Percentiles rank a stretch among this genome's conserved stretches.
Evolutionary conservation across 495 filamentous ascomycete species (phyloP).

Genomic region (Platismatia glauca): DNA sequence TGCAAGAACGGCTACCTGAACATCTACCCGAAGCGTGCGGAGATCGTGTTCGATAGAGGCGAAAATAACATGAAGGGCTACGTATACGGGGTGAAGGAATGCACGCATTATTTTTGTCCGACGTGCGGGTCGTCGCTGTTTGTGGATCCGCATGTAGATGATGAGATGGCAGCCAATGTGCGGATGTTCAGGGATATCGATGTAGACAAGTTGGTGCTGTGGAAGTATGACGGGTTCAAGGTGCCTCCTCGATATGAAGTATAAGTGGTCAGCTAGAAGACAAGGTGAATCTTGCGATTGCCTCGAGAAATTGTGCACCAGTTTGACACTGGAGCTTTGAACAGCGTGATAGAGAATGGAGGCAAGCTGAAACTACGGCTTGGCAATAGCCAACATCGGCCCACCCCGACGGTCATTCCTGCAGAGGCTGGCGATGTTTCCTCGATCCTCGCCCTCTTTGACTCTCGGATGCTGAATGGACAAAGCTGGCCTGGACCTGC

Average conservation of each 20-base stretch:
- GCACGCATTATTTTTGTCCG: constrained; percentile 28
- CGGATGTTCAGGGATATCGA: constrained; percentile 29
- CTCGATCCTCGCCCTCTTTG: neutral
- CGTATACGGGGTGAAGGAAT: constrained; percentile 19
- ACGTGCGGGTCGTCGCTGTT: constrained; percentile 25
- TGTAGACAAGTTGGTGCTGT: constrained; percentile 21
- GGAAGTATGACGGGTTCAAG: constrained; percentile 18
- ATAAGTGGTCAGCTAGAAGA: no score
- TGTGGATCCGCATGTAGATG: constrained; percentile 3
- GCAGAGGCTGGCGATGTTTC: no score
- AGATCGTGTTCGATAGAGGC: constrained; percentile 26
- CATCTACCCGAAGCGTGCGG: constrained; percentile 26
- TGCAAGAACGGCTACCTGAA: constrained; percentile 35
- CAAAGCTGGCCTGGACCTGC: neutral
- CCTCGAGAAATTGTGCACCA: no score
- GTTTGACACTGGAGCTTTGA: no score
- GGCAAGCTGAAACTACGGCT: neutral
- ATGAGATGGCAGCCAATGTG: constrained; percentile 21
- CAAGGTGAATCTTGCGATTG: no score
- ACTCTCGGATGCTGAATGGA: neutral
- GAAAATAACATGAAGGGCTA: constrained; percentile 25
- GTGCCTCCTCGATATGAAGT: constrained; percentile 7
- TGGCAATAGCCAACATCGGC: neutral
- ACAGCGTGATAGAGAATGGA: no score
- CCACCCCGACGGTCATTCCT: neutral